These are phyloP conservation scores for Colletotrichum acutatum DNA, from an alignment of 2,329 filamentous ascomycete species.

Conservation along the genomic window DNA sequence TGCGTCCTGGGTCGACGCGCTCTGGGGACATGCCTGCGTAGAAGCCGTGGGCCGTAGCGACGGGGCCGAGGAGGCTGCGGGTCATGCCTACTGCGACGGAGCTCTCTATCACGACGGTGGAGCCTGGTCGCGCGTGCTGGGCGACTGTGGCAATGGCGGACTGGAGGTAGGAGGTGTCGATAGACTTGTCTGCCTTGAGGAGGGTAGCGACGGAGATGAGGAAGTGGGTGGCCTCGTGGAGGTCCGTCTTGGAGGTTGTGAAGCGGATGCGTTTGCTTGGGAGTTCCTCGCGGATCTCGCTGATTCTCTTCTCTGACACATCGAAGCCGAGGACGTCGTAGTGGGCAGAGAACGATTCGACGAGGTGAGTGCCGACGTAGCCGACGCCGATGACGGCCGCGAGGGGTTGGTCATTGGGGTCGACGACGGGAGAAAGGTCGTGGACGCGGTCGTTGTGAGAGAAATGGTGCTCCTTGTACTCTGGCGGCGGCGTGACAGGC, in stretches of 20 bases:
- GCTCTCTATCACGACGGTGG: conserved; percentile 52
- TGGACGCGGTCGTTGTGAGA: conserved; percentile 4
- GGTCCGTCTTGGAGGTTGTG: conserved; percentile 46
- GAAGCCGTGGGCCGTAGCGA: conserved; percentile 46
- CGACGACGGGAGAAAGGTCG: neutral
- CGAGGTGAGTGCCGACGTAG: conserved; percentile 62
- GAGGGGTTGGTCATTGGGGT: conserved; percentile 38
- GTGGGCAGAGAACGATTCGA: conserved; percentile 51
- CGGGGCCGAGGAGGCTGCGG: conserved; percentile 47
- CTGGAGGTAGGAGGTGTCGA: conserved; percentile 49
- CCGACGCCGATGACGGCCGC: conserved; percentile 64
- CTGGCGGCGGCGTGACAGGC: neutral
- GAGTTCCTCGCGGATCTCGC: conserved; percentile 44
- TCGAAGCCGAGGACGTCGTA: conserved; percentile 59
- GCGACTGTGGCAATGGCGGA: conserved; percentile 47
- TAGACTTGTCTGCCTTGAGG: conserved; percentile 47
- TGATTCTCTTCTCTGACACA: conserved; percentile 53
- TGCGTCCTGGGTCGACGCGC: conserved; percentile 52
- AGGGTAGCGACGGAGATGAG: conserved; percentile 55
- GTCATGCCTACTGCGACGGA: conserved; percentile 57
- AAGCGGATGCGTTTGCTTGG: conserved; percentile 41
- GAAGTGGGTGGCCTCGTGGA: conserved; percentile 50
- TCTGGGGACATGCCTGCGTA: conserved; percentile 50
- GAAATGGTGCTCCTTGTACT: neutral
- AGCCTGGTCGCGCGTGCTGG: conserved; percentile 46